These are phyloP conservation scores for Hanseniaspora sp. DNA, from an alignment of 1,139 yeast species.

Conservation along the genomic window DNA sequence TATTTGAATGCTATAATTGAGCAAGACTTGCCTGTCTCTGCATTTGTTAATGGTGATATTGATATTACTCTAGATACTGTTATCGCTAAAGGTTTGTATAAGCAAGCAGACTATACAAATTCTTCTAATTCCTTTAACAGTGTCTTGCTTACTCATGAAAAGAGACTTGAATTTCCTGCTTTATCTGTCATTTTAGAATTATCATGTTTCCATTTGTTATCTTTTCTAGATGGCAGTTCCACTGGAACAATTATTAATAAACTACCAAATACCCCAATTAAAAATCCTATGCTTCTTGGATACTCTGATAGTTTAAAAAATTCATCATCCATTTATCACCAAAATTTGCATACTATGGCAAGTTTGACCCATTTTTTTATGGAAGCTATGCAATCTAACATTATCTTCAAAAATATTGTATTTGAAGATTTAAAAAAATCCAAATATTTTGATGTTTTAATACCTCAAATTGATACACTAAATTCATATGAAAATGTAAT, in stretches of 20 bases:
- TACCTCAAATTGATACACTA: constrained; percentile 21
- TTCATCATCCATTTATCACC: constrained; percentile 29
- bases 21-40: background rate
- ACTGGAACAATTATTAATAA: background rate
- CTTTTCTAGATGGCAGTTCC: background rate
- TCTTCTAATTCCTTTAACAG: background rate
- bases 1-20: background rate
- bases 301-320: constrained; percentile 43
- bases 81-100: background rate
- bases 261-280: background rate
- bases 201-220: background rate
- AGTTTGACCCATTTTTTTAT: constrained; percentile 26
- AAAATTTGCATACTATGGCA: constrained; percentile 46
- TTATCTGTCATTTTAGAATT: constrained; percentile 3
- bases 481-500: constrained; percentile 27
- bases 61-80: background rate
- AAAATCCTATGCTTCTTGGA: constrained; percentile 37
- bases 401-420: background rate
- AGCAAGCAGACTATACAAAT: background rate
- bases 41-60: background rate
- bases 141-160: constrained; percentile 7
- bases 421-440: background rate
- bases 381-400: background rate
- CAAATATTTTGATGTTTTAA: constrained; percentile 20
- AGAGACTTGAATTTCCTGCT: constrained; percentile 6